A percentile compares a stretch with the other conserved stretches of the same genome.
phyloP scores from a whole-genome alignment of 225 moss, liverwort and hornwort species.

The Polytrichum commune region DNA sequence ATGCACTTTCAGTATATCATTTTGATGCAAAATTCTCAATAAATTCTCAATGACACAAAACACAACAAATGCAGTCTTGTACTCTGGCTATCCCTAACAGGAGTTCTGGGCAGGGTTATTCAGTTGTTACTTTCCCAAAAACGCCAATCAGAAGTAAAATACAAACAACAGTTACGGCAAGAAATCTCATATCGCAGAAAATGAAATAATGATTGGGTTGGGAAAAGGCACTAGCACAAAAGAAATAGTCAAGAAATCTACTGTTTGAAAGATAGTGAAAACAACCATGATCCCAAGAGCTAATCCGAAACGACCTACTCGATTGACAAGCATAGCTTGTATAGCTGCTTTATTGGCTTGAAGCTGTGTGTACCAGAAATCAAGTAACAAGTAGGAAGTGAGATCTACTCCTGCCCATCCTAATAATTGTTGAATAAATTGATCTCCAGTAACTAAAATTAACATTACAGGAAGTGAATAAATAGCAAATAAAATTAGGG shows the following conservation, averaged over 20 bases:
- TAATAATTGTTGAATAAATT: background rate
- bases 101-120: no score
- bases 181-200: background rate
- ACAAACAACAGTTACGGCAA: background rate
- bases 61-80: no score
- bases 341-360: background rate
- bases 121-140: no score
- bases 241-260: background rate
- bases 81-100: no score
- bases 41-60: no score
- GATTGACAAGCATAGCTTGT: background rate
- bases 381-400: background rate
- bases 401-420: background rate
- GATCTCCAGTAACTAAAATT: background rate
- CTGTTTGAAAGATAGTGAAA: background rate
- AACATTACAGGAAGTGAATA: background rate
- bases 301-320: background rate
- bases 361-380: background rate
- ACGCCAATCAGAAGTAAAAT: no score
- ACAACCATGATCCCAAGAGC: background rate
- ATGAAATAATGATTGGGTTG: background rate
- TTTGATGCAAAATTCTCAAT: no score
- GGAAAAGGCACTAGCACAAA: background rate
- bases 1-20: no score
- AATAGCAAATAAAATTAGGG: background rate